Percentiles rank a stretch among this genome's conserved stretches.
phyloP scores from a whole-genome alignment of 2,329 filamentous ascomycete species.

The Hymenoscyphus albidus region DNA sequence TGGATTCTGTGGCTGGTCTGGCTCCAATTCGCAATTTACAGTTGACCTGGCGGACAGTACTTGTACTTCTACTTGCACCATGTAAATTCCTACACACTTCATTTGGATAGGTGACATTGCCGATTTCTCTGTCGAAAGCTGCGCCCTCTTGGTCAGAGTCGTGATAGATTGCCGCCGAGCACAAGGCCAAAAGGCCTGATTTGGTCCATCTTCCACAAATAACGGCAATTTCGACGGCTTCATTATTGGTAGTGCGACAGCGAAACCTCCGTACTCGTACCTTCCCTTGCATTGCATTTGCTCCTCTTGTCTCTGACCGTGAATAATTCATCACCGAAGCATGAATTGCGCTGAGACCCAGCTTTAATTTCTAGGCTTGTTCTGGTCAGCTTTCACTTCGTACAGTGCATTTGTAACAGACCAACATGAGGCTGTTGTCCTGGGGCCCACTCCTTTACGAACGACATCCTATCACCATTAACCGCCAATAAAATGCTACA shows the following conservation, averaged over 20 bases:
- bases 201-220: slow-evolving; percentile 9
- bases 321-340: background rate
- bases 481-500: background rate
- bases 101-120: background rate
- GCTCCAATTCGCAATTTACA: background rate
- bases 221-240: slow-evolving; percentile 3
- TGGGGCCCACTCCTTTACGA: background rate
- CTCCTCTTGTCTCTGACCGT: background rate
- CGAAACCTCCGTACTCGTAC: slow-evolving; percentile 2
- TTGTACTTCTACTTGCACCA: background rate
- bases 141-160: background rate
- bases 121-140: background rate
- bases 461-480: background rate
- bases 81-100: background rate
- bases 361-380: slow-evolving; percentile 3
- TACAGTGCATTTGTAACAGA: slow-evolving; percentile 1
- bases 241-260: background rate
- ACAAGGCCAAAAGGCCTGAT: background rate
- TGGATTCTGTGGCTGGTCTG: background rate
- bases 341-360: background rate
- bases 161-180: slow-evolving; percentile 23
- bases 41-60: too few species aligned
- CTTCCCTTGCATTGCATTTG: slow-evolving; percentile 2
- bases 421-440: background rate
- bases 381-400: background rate